These are phyloP conservation scores for Catunica adiposa DNA, from an alignment of 2,329 filamentous ascomycete genomes.

Conservation along the genomic window DNA sequence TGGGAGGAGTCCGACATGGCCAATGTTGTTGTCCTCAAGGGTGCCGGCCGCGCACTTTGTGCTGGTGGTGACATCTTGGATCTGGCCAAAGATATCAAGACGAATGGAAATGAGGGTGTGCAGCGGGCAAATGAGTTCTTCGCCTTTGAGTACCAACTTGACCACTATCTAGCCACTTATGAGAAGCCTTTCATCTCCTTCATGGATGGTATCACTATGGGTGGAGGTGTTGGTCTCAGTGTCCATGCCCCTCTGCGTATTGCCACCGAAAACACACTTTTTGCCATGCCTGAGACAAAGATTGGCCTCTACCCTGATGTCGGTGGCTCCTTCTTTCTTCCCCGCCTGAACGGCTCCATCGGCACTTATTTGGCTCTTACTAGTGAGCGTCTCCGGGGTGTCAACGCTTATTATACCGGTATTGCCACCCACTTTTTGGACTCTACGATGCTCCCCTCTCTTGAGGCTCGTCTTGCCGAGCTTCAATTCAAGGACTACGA, in stretches of 20 bases:
- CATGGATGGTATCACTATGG: constrained; percentile 98
- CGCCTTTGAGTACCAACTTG: constrained; percentile 83
- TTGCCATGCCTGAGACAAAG: constrained; percentile 96
- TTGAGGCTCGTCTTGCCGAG: constrained; percentile 77
- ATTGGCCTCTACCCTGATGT: constrained; percentile 99
- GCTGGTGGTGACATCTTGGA: constrained; percentile 80
- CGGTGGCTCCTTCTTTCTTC: constrained; percentile 88
- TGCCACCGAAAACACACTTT: constrained; percentile 85
- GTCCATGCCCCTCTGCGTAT: constrained; percentile 93
- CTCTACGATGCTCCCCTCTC: constrained; percentile 64
- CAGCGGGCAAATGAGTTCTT: constrained; percentile 62
- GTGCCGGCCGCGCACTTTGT: constrained; percentile 76
- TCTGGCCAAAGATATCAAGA: constrained; percentile 57
- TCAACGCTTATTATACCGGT: constrained; percentile 77
- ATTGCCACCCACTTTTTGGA: constrained; percentile 93
- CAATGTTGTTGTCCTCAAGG: constrained; percentile 84
- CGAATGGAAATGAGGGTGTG: constrained; percentile 46
- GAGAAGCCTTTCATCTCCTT: constrained; percentile 83
- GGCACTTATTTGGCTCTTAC: constrained; percentile 91
- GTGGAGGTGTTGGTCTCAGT: constrained; percentile 84
- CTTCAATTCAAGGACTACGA: constrained; percentile 73
- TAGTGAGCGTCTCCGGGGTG: constrained; percentile 64
- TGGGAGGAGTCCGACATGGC: constrained; percentile 93
- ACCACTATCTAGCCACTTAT: constrained; percentile 91
- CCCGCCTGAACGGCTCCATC: constrained; percentile 67